Percentiles rank a stretch among this genome's conserved stretches.
Conservation (phyloP, 176 grass and related monocot genomes). For the Themeda triandra region DNA sequence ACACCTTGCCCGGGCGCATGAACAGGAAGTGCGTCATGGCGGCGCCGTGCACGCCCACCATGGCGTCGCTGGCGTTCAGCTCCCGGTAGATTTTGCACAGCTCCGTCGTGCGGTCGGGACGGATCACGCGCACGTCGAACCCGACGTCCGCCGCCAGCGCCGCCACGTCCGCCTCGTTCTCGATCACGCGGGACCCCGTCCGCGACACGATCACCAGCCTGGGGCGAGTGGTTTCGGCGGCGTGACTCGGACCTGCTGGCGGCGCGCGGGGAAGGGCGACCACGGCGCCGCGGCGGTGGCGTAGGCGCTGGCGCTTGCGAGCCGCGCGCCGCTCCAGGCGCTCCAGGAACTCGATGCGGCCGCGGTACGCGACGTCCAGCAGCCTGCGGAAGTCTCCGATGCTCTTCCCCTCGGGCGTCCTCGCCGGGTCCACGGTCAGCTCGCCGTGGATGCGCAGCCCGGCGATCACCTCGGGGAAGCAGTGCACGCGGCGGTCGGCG, state of each 20-base stretch:
- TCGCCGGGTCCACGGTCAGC: conserved; percentile 37
- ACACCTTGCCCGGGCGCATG: conserved; percentile 73
- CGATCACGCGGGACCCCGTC: conserved; percentile 68
- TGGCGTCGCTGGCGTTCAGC: conserved; percentile 81
- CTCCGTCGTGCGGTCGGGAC: conserved; percentile 56
- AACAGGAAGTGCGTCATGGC: conserved; percentile 95
- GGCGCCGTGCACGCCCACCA: conserved; percentile 94
- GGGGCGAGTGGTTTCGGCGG: neutral
- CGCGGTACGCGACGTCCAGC: too few species aligned
- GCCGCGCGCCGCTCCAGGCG: too few species aligned
- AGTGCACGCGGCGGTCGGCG: conserved; percentile 62
- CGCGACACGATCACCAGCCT: conserved; percentile 48
- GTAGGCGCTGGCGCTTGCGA: too few species aligned
- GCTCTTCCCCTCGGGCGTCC: neutral
- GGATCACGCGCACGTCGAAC: conserved; percentile 62
- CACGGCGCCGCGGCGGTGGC: too few species aligned
- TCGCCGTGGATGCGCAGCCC: conserved; percentile 59
- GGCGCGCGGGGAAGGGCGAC: neutral
- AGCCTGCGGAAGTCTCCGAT: too few species aligned
- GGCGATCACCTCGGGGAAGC: conserved; percentile 80
- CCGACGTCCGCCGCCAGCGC: conserved; percentile 38
- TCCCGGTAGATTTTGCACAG: conserved; percentile 68
- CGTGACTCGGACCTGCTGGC: neutral
- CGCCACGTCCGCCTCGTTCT: conserved; percentile 62
- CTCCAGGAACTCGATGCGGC: too few species aligned